These are phyloP conservation scores for Guyanaporus albipodus DNA, from an alignment of 768 basidiomycete genomes.

Conservation along the genomic window DNA sequence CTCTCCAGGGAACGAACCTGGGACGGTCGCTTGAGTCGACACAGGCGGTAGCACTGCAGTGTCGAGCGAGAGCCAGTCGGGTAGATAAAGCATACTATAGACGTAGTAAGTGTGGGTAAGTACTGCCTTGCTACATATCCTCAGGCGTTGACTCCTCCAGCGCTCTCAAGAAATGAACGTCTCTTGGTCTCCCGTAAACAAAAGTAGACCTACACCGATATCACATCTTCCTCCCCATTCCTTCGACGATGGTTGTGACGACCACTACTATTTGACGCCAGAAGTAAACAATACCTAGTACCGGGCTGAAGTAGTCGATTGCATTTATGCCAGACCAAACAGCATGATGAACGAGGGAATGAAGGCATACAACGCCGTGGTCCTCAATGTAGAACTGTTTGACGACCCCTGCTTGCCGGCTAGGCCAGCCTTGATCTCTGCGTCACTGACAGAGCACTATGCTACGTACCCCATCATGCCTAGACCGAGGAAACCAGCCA, in stretches of 20 bases:
- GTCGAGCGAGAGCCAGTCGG: conserved; percentile 50
- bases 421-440: conserved; percentile 46
- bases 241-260: conserved; percentile 41
- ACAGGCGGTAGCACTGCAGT: conserved; percentile 9
- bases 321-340: conserved; percentile 54
- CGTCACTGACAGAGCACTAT: conserved; percentile 32
- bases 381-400: conserved; percentile 37
- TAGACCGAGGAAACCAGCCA: conserved; percentile 59
- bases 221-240: conserved; percentile 46
- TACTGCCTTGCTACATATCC: neutral
- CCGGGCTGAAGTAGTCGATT: conserved; percentile 53
- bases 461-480: conserved; percentile 45
- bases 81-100: conserved; percentile 52
- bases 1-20: conserved; percentile 21
- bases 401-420: conserved; percentile 37
- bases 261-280: conserved; percentile 44
- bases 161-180: conserved; percentile 33
- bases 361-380: conserved; percentile 40
- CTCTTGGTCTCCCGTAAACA: conserved; percentile 41
- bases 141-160: too few relatives aligned
- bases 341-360: conserved; percentile 47
- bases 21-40: conserved; percentile 10
- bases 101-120: too few relatives aligned
- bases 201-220: conserved; percentile 35
- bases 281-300: conserved; percentile 56